Evolutionary conservation across 2,329 filamentous ascomycete species (phyloP).

Genomic region (Ilyonectria sp.): DNA sequence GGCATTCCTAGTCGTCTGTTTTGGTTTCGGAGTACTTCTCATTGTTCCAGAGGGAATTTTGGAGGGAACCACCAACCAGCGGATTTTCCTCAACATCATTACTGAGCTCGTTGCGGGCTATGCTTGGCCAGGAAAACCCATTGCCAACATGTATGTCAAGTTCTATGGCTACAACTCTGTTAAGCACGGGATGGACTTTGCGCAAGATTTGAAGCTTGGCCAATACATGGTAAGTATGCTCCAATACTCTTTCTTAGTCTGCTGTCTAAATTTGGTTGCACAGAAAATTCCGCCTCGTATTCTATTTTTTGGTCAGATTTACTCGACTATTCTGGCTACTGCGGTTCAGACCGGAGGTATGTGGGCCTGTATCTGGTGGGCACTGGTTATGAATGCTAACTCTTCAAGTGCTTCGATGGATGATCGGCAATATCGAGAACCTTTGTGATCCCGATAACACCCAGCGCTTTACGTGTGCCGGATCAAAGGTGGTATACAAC

Average conservation of each 20-base stretch:
- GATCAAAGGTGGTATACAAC: conserved; percentile 27
- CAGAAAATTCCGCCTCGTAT: conserved; percentile 27
- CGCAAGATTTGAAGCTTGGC: conserved; percentile 27
- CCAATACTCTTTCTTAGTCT: fast-evolving
- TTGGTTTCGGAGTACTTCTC: conserved; percentile 20
- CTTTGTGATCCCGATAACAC: conserved; percentile 25
- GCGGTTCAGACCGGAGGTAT: conserved; percentile 23
- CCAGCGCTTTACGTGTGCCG: conserved; percentile 25
- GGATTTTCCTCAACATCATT: conserved; percentile 32
- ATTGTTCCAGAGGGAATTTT: conserved; percentile 27
- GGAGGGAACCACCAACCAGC: conserved; percentile 29
- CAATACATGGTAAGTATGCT: conserved; percentile 25
- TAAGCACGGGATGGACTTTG: conserved; percentile 32
- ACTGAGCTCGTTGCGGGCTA: conserved; percentile 23
- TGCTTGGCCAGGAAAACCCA: conserved; percentile 30
- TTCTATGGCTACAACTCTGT: conserved; percentile 31
- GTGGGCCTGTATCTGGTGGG: background rate
- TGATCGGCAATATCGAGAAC: conserved; percentile 23
- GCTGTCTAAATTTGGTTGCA: background rate
- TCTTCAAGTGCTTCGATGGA: conserved; percentile 24
- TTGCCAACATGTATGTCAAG: conserved; percentile 32
- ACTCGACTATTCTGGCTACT: conserved; percentile 22
- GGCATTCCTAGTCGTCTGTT: conserved; percentile 28
- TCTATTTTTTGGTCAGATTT: conserved; percentile 24
- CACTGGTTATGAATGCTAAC: background rate